phyloP scores from a whole-genome alignment of 2,329 filamentous ascomycete genomes.

The Curvularia verruculosa region DNA sequence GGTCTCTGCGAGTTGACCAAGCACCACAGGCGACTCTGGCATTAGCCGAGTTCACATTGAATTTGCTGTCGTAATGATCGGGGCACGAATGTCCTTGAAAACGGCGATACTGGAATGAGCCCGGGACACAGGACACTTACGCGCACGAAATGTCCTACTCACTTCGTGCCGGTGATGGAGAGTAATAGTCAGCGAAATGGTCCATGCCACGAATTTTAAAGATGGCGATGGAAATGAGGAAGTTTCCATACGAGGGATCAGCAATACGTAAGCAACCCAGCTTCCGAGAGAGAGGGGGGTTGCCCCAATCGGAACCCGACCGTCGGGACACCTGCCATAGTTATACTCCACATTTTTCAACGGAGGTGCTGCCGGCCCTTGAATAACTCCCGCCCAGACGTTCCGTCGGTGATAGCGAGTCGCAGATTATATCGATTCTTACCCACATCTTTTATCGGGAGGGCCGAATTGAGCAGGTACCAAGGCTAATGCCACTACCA shows the following conservation, averaged over 20 bases:
- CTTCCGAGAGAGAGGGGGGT: not conserved
- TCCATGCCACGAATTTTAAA: not conserved
- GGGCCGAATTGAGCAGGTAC: conserved; percentile 10
- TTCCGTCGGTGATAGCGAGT: conserved; percentile 2
- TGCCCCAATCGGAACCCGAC: not conserved
- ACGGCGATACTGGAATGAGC: not conserved
- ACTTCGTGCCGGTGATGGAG: not conserved
- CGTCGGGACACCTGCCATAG: conserved; percentile 4
- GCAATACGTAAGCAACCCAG: not conserved
- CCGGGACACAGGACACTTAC: not conserved
- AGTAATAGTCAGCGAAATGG: not conserved
- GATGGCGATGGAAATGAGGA: not conserved
- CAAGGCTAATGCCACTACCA: conserved; percentile 1
- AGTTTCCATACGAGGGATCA: not conserved
- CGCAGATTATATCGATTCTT: not conserved
- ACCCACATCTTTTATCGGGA: not conserved
- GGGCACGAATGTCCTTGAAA: too few species aligned
- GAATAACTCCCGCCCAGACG: not conserved
- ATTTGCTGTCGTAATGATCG: not conserved
- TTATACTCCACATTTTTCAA: conserved; percentile 1
- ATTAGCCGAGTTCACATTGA: not conserved
- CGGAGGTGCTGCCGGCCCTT: not conserved
- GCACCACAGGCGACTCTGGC: not conserved
- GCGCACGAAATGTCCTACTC: not conserved
- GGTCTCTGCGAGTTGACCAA: not conserved